Percentiles rank a stretch among this genome's conserved stretches.
Conservation (phyloP, 1,284 basidiomycete species). For the Leccinum angustisporum region DNA sequence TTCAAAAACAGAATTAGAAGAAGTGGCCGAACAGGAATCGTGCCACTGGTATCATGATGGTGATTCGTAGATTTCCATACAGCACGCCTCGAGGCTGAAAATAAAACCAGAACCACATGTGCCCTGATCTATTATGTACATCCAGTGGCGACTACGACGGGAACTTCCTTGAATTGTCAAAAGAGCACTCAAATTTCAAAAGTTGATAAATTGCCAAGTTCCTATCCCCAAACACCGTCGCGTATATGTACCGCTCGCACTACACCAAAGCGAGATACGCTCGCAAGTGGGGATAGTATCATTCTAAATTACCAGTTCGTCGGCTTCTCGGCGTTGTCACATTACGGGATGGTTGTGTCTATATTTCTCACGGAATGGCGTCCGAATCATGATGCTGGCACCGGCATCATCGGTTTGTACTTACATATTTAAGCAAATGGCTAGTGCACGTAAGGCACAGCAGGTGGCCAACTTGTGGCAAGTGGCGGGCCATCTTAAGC, state of each 20-base stretch:
- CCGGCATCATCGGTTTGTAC: slow-evolving; percentile 1
- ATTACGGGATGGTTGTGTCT: not conserved
- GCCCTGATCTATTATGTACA: not conserved
- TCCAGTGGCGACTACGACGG: not conserved
- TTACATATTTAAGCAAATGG: not conserved
- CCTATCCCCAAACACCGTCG: not conserved
- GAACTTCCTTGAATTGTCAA: not conserved
- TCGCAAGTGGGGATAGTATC: not conserved
- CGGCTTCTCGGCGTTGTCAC: not conserved
- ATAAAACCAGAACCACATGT: not conserved
- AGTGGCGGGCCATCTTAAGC: not conserved
- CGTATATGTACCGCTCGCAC: not conserved
- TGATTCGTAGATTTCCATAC: not conserved
- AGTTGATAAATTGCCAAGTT: not conserved
- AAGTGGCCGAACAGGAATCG: not conserved
- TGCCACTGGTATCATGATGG: not conserved
- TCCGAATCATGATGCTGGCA: not conserved
- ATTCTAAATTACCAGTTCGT: not conserved
- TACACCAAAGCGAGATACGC: not conserved
- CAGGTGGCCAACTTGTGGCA: not conserved
- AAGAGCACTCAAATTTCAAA: not conserved
- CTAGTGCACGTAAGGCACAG: not conserved
- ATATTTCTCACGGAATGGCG: not conserved
- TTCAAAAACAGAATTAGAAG: not conserved
- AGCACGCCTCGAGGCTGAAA: not conserved